Evolutionary conservation across 495 filamentous ascomycete genomes (phyloP).

Genomic region (Aspergillus asperescens): DNA sequence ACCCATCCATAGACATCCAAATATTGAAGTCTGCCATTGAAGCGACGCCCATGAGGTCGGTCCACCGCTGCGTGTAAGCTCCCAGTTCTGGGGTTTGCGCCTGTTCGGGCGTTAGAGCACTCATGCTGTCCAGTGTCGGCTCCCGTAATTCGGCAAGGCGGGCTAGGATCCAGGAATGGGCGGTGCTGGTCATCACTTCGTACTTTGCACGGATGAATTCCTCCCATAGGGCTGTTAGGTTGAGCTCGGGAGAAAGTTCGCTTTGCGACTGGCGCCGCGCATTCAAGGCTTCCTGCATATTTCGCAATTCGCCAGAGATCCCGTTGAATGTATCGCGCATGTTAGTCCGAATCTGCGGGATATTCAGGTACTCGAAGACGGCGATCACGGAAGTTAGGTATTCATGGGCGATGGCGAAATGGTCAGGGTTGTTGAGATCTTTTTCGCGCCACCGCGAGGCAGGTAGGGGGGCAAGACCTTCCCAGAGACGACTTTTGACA

Average conservation of each 20-base stretch:
- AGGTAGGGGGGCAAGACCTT: conserved; percentile 29
- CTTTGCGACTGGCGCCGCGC: conserved; percentile 8
- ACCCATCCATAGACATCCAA: conserved; percentile 3
- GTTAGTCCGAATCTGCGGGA: conserved; percentile 11
- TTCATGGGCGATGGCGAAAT: conserved; percentile 28
- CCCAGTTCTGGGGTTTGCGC: too few relatives aligned
- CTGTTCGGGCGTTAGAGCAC: too few relatives aligned
- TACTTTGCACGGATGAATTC: conserved; percentile 25
- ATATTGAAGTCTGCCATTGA: not conserved
- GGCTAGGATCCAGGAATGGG: conserved; percentile 25
- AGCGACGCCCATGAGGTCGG: not conserved
- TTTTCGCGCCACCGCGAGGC: conserved; percentile 30
- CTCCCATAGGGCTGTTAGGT: conserved; percentile 24
- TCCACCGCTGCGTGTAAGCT: conserved; percentile 1
- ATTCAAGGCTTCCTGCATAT: conserved; percentile 8
- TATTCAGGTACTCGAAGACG: conserved; percentile 31
- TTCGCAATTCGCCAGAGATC: conserved; percentile 22
- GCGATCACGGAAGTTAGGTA: conserved; percentile 26
- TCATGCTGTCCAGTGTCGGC: conserved; percentile 15
- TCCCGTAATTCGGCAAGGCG: conserved; percentile 19
- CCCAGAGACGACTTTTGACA: conserved; percentile 27
- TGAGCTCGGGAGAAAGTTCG: conserved; percentile 10
- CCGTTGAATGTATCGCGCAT: conserved; percentile 30
- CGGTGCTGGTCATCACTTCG: conserved; percentile 23
- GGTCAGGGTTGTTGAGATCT: conserved; percentile 18